Percentiles rank a stretch among this genome's conserved stretches.
These are phyloP conservation scores for Aspergillus ochraceus DNA, from an alignment of 2,329 filamentous ascomycete genomes.

Conservation along the genomic window DNA sequence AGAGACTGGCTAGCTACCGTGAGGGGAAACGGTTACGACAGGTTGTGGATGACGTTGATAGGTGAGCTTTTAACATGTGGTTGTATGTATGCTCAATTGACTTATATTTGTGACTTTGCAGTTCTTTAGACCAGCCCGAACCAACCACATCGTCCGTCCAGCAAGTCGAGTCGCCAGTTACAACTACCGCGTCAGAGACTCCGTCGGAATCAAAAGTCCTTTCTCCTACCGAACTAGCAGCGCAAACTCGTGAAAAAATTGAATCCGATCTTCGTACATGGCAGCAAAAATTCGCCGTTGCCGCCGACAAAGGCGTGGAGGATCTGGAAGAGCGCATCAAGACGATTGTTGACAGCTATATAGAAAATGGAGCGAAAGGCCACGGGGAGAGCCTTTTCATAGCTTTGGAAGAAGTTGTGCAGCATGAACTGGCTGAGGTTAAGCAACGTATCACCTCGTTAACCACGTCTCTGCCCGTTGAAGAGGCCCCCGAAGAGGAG, in stretches of 20 bases:
- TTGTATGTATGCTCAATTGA: background rate
- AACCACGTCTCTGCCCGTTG: constrained; percentile 57
- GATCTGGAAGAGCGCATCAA: constrained; percentile 63
- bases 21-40: constrained; percentile 63
- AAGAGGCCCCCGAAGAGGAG: constrained; percentile 54
- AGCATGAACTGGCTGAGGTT: constrained; percentile 63
- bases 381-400: constrained; percentile 55
- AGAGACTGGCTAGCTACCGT: constrained; percentile 70
- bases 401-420: constrained; percentile 67
- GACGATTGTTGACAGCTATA: constrained; percentile 71
- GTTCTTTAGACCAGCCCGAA: constrained; percentile 22
- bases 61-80: constrained; percentile 26
- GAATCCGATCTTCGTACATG: constrained; percentile 77
- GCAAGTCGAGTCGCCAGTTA: constrained; percentile 19
- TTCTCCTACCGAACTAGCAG: constrained; percentile 46
- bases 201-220: constrained; percentile 33
- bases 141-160: constrained; percentile 21
- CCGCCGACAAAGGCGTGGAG: constrained; percentile 79
- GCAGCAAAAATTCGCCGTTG: constrained; percentile 84
- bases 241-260: constrained; percentile 61
- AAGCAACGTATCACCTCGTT: constrained; percentile 65
- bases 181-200: constrained; percentile 29
- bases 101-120: constrained; percentile 16
- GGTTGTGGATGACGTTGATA: constrained; percentile 56
- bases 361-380: constrained; percentile 61